phyloP scores from a whole-genome alignment of 495 filamentous ascomycete genomes.

The Neurospora pannonica region DNA sequence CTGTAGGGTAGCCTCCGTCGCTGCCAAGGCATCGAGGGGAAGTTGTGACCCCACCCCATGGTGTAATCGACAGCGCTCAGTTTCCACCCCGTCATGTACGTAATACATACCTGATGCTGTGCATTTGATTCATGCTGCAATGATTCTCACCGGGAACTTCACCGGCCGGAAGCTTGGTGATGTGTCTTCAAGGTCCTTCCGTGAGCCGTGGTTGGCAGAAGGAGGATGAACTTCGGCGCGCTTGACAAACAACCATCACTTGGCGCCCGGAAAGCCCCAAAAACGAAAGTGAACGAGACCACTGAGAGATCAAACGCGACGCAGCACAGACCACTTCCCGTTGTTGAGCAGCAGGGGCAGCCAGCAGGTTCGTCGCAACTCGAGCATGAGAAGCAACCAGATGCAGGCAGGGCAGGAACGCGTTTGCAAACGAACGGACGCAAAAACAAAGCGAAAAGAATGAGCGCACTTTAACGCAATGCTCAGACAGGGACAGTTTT shows the following conservation, averaged over 20 bases:
- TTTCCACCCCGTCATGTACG: not conserved
- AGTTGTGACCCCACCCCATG: not conserved
- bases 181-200: not conserved
- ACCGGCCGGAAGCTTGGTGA: not conserved
- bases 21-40: not conserved
- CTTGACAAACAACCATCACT: not conserved
- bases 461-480: not conserved
- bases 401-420: not conserved
- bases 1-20: not conserved
- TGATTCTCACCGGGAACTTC: not conserved
- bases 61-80: not conserved
- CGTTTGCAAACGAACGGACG: not conserved
- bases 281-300: not conserved
- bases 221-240: not conserved
- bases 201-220: not conserved
- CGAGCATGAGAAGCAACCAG: not conserved
- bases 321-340: not conserved
- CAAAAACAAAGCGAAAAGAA: not conserved
- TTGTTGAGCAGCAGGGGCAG: not conserved
- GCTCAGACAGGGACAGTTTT: not conserved
- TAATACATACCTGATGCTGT: not conserved
- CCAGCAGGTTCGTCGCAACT: not conserved
- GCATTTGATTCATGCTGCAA: not conserved
- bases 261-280: not conserved
- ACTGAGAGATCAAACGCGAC: not conserved